Conservation (phyloP, 495 filamentous ascomycete species). For the Penicillium robsamsonii region DNA sequence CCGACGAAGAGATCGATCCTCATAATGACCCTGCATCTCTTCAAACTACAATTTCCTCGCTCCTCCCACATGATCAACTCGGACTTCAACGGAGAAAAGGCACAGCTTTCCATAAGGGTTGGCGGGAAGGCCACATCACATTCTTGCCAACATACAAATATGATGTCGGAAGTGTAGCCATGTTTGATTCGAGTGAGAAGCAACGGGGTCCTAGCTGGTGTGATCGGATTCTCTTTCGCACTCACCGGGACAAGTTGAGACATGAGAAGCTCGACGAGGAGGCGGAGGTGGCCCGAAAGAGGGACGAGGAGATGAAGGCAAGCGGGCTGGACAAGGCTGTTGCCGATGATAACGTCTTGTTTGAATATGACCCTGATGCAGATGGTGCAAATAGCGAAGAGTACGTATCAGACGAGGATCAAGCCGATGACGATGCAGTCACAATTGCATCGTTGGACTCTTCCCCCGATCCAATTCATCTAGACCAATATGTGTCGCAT, state of each 20-base stretch:
- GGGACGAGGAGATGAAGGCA: slow-evolving; percentile 81
- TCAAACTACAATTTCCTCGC: slow-evolving; percentile 78
- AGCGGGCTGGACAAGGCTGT: slow-evolving; percentile 70
- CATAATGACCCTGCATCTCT: slow-evolving; percentile 62
- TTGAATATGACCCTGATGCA: slow-evolving; percentile 79
- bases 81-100: slow-evolving; percentile 65
- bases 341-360: slow-evolving; percentile 80
- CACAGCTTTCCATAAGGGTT: slow-evolving; percentile 85
- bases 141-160: slow-evolving; percentile 97
- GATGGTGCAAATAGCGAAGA: slow-evolving; percentile 58
- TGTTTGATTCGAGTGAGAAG: slow-evolving; percentile 95
- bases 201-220: slow-evolving; percentile 93
- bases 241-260: slow-evolving; percentile 64
- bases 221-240: slow-evolving; percentile 89
- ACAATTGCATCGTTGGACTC: slow-evolving; percentile 19
- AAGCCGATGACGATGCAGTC: slow-evolving; percentile 14
- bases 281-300: slow-evolving; percentile 62
- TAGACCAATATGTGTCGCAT: slow-evolving; percentile 81
- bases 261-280: slow-evolving; percentile 67
- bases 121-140: slow-evolving; percentile 81
- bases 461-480: slow-evolving; percentile 50
- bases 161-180: slow-evolving; percentile 87
- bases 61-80: slow-evolving; percentile 90
- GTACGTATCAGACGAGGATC: slow-evolving; percentile 46
- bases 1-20: slow-evolving; percentile 42